phyloP scores from a whole-genome alignment of 106 monocot species.

The Triglochin maritima region DNA sequence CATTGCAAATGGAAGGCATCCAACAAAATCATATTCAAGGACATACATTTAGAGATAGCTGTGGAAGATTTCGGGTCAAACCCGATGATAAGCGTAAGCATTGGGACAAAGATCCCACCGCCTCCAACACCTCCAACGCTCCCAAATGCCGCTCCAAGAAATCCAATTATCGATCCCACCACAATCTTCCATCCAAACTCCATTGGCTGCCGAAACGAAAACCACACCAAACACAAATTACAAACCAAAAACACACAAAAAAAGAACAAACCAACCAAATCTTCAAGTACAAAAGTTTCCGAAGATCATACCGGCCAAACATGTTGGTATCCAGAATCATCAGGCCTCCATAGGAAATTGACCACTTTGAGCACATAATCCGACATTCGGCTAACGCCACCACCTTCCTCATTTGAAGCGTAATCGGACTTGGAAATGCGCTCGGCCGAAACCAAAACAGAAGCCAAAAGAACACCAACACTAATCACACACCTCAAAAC shows the following conservation, averaged over 20 bases:
- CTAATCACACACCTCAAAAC: constrained; percentile 3
- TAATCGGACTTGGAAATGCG: background rate
- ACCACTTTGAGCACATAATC: constrained; percentile 18
- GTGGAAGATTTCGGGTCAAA: constrained; percentile 42
- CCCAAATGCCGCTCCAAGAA: constrained; percentile 50
- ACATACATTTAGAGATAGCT: constrained; percentile 40
- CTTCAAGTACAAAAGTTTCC: background rate
- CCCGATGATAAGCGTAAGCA: constrained; percentile 50
- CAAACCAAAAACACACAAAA: background rate
- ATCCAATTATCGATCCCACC: constrained; percentile 32
- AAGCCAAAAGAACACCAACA: constrained; percentile 1
- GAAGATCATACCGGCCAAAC: constrained; percentile 37
- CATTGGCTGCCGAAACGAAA: constrained; percentile 16
- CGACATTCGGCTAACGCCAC: background rate
- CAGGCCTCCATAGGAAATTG: constrained; percentile 36
- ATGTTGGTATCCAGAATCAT: constrained; percentile 35
- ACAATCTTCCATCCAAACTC: constrained; percentile 39
- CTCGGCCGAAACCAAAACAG: constrained; percentile 10
- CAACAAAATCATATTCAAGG: background rate
- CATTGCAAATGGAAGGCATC: background rate
- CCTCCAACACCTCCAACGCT: constrained; percentile 53
- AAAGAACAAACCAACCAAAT: background rate
- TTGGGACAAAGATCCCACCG: constrained; percentile 48
- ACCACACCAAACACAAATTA: background rate
- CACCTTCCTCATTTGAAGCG: background rate